Evolutionary conservation across 2,329 filamentous ascomycete genomes (phyloP).

Genomic region (Zymoseptoria pseudotritici): DNA sequence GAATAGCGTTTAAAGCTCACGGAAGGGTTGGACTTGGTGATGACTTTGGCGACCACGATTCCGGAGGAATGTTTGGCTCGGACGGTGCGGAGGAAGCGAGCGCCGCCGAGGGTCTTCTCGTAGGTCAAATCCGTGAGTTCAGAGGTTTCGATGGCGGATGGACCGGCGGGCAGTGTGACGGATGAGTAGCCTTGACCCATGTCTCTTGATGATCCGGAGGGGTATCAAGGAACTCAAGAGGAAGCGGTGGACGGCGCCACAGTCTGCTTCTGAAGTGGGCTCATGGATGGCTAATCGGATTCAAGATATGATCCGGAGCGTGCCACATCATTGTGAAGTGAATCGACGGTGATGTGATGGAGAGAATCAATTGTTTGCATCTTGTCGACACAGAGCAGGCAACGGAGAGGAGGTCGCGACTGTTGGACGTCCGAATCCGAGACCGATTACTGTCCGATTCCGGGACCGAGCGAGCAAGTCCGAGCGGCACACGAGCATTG

Average conservation of each 20-base stretch:
- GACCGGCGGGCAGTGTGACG: slow-evolving; percentile 81
- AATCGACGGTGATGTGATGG: neutral
- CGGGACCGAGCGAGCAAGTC: no score
- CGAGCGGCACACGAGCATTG: no score
- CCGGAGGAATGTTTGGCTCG: slow-evolving; percentile 84
- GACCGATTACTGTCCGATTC: no score
- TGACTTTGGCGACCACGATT: slow-evolving; percentile 85
- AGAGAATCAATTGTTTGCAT: neutral
- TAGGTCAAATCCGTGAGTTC: slow-evolving; percentile 87
- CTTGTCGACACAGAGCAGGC: neutral
- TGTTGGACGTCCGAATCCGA: no score
- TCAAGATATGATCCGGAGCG: neutral
- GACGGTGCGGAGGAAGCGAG: slow-evolving; percentile 94
- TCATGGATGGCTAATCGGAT: neutral
- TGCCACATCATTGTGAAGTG: neutral
- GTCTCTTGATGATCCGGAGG: slow-evolving; percentile 19
- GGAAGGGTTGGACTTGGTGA: slow-evolving; percentile 73
- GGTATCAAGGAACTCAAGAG: neutral
- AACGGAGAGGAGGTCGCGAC: no score
- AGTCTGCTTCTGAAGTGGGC: neutral
- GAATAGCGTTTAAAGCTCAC: slow-evolving; percentile 76
- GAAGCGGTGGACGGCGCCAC: neutral
- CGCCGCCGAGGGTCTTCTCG: slow-evolving; percentile 84
- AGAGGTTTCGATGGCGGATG: slow-evolving; percentile 86
- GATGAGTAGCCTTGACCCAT: slow-evolving; percentile 96